Percentiles rank a stretch among this genome's conserved stretches.
Evolutionary conservation across 1,284 basidiomycete species (phyloP).

Genomic region (Violaceomyces palustris): DNA sequence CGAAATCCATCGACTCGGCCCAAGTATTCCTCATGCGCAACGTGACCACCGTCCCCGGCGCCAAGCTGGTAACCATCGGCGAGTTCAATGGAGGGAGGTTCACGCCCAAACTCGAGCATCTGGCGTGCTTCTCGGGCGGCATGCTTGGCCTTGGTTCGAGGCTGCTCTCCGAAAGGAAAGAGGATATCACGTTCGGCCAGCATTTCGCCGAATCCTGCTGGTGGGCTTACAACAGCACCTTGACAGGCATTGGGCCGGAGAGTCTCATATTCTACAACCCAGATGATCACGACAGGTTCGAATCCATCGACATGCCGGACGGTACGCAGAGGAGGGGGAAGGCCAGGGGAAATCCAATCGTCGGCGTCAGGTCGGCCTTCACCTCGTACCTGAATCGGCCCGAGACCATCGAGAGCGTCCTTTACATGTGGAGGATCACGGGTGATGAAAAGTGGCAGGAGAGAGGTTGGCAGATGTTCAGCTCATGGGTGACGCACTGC

Average conservation of each 20-base stretch:
- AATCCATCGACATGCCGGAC: constrained; percentile 17
- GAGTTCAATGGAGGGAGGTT: constrained; percentile 11
- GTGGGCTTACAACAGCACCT: constrained; percentile 55
- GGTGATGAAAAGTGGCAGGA: constrained; percentile 59
- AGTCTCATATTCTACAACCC: constrained; percentile 35
- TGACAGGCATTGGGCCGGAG: constrained; percentile 51
- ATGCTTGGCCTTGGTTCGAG: constrained; percentile 59
- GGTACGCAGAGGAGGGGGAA: constrained; percentile 26
- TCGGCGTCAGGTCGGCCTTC: constrained; percentile 35
- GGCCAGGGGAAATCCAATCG: constrained; percentile 40
- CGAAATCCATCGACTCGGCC: constrained; percentile 55
- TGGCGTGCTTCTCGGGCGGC: constrained; percentile 59
- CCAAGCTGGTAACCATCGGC: constrained; percentile 51
- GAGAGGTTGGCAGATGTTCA: constrained; percentile 61
- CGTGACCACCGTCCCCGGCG: constrained; percentile 54
- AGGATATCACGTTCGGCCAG: constrained; percentile 55
- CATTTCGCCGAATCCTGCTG: constrained; percentile 58
- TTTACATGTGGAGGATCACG: constrained; percentile 59
- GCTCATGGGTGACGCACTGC: constrained; percentile 56
- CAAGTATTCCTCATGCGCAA: constrained; percentile 54
- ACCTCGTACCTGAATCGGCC: constrained; percentile 54
- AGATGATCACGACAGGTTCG: constrained; percentile 37
- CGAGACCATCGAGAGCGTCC: constrained; percentile 60
- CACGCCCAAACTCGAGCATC: constrained; percentile 51
- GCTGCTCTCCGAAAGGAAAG: constrained; percentile 52